phyloP scores from a whole-genome alignment of 2,329 filamentous ascomycete genomes.

The Verticillium albo-atrum region DNA sequence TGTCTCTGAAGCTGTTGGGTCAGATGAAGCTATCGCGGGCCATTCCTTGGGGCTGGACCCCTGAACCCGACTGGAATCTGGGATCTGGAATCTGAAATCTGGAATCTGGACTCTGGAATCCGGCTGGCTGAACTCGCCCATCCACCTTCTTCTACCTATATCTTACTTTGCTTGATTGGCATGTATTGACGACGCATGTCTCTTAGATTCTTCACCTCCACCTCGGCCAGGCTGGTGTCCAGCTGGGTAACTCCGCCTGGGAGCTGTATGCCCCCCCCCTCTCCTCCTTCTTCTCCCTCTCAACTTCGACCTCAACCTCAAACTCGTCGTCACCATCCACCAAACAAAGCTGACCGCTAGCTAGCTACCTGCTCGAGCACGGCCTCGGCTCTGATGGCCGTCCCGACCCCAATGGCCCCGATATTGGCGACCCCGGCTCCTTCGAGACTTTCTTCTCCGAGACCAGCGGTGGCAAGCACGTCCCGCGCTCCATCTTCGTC shows the following conservation, averaged over 20 bases:
- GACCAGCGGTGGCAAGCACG: slow-evolving; percentile 67
- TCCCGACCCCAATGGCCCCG: slow-evolving; percentile 56
- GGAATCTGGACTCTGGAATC: not conserved
- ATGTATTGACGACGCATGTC: not conserved
- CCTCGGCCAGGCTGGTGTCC: slow-evolving; percentile 65
- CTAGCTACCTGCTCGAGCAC: slow-evolving; percentile 68
- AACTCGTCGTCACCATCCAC: not conserved
- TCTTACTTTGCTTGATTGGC: not conserved
- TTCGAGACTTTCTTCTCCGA: slow-evolving; percentile 73
- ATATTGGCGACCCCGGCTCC: slow-evolving; percentile 57
- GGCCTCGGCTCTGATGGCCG: slow-evolving; percentile 62
- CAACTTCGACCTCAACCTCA: too few relatives aligned
- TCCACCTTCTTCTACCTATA: too few relatives aligned
- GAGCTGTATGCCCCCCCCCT: slow-evolving; percentile 56
- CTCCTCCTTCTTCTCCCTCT: not conserved
- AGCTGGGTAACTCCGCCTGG: slow-evolving; percentile 73
- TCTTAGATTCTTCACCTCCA: slow-evolving; percentile 58
- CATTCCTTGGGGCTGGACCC: not conserved
- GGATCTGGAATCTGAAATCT: too few relatives aligned
- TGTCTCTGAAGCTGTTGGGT: not conserved
- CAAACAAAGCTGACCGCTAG: not conserved
- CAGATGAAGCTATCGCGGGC: not conserved
- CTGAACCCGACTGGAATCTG: not conserved
- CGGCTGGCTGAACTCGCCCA: slow-evolving; percentile 2
- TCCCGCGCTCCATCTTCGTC: slow-evolving; percentile 68